A percentile compares a stretch with the other conserved stretches of the same genome.
Conservation (phyloP, 768 basidiomycete genomes). For the Termitomyces sp. region DNA sequence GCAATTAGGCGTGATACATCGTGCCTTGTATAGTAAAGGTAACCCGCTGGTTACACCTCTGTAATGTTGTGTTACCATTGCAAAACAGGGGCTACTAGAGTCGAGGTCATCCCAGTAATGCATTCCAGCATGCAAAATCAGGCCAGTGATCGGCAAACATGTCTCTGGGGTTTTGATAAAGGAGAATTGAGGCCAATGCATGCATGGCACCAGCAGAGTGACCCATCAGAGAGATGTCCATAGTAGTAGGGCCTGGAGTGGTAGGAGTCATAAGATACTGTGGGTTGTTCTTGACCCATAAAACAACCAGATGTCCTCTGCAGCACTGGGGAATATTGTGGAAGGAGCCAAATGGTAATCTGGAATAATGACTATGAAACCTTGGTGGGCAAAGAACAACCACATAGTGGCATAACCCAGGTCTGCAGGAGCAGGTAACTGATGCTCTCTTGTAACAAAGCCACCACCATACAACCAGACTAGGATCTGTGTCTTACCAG, state of each 20-base stretch:
- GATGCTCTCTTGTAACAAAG: slow-evolving; percentile 47
- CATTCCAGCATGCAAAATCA: slow-evolving; percentile 41
- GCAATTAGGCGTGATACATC: too few species aligned
- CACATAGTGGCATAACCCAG: slow-evolving; percentile 54
- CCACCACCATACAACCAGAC: slow-evolving; percentile 70
- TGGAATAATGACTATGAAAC: slow-evolving; percentile 60
- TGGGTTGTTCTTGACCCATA: slow-evolving; percentile 42
- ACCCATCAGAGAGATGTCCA: slow-evolving; percentile 43
- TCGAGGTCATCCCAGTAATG: slow-evolving; percentile 31
- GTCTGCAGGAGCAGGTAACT: slow-evolving; percentile 38
- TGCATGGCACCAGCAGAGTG: slow-evolving; percentile 63
- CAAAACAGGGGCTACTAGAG: slow-evolving; percentile 17
- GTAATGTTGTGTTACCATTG: slow-evolving; percentile 32
- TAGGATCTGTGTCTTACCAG: slow-evolving; percentile 40
- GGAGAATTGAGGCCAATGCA: slow-evolving; percentile 37
- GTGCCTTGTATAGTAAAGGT: too few species aligned
- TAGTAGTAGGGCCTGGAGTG: slow-evolving; percentile 32
- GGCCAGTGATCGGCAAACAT: slow-evolving; percentile 35
- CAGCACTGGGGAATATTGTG: slow-evolving; percentile 48
- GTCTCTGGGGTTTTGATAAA: slow-evolving; percentile 26
- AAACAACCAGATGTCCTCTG: slow-evolving; percentile 54
- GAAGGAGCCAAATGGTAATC: slow-evolving; percentile 64
- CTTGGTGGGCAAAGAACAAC: slow-evolving; percentile 54
- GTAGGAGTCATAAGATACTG: slow-evolving; percentile 22
- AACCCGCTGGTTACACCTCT: too few species aligned